Evolutionary conservation across 179 eudicot genomes (phyloP).

Genomic region (Silene vulgaris): DNA sequence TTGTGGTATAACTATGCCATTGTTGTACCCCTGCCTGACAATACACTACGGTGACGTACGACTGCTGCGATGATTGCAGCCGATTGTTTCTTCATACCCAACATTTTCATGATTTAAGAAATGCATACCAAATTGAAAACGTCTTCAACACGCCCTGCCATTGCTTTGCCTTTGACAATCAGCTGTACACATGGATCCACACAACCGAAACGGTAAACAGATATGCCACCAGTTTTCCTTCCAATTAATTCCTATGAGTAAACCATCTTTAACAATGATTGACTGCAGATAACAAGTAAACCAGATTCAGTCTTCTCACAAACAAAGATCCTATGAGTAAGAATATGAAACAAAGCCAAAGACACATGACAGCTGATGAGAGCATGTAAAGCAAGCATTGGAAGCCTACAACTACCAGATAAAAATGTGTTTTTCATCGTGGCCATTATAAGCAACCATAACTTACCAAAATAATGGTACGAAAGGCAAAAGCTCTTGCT

Average conservation of each 20-base stretch:
- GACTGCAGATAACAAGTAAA: slow-evolving; percentile 30
- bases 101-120: not conserved
- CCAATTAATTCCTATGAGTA: no score
- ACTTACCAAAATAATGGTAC: slow-evolving; percentile 91
- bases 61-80: not conserved
- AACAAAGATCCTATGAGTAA: not conserved
- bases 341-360: not conserved
- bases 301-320: slow-evolving; percentile 3
- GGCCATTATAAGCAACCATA: not conserved
- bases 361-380: not conserved
- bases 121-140: slow-evolving; percentile 72
- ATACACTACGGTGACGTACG: not conserved
- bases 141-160: slow-evolving; percentile 87
- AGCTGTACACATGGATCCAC: slow-evolving; percentile 67
- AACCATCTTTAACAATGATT: slow-evolving; percentile 96
- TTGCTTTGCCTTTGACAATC: slow-evolving; percentile 92
- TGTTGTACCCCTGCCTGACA: not conserved
- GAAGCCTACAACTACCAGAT: not conserved
- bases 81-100: not conserved
- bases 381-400: not conserved
- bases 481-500: slow-evolving; percentile 84
- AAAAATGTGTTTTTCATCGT: not conserved
- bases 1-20: not conserved
- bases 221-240: slow-evolving; percentile 97
- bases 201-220: slow-evolving; percentile 76